Conservation (phyloP, 2,329 filamentous ascomycete genomes). For the Ascochyta pisi region DNA sequence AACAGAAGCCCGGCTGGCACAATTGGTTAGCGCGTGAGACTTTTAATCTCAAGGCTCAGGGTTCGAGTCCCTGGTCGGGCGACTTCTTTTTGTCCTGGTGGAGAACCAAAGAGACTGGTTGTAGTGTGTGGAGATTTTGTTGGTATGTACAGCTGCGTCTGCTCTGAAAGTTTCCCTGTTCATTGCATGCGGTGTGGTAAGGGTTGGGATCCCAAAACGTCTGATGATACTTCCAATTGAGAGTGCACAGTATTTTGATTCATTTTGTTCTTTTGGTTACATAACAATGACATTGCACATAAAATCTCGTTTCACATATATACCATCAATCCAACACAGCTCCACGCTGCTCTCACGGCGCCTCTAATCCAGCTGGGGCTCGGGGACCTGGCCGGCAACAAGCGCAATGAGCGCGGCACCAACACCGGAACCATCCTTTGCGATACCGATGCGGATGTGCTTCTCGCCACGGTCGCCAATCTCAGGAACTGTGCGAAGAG, state of each 20-base stretch:
- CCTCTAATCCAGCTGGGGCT: conserved; percentile 22
- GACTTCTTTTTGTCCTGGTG: conserved; percentile 1
- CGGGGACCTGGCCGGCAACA: conserved; percentile 69
- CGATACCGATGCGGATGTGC: conserved; percentile 91
- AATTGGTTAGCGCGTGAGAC: conserved; percentile 38
- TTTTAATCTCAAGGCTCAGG: conserved; percentile 40
- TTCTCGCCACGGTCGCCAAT: conserved; percentile 81
- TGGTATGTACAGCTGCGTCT: too few relatives aligned
- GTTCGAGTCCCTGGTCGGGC: conserved; percentile 38
- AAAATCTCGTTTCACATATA: conserved; percentile 13
- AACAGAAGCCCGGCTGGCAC: conserved; percentile 14
- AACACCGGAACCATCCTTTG: conserved; percentile 95
- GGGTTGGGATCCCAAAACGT: too few relatives aligned
- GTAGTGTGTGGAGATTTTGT: too few relatives aligned
- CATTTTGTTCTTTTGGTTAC: background rate
- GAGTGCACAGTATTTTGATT: background rate
- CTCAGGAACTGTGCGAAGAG: conserved; percentile 75
- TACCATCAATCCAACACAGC: background rate
- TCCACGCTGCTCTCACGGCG: background rate
- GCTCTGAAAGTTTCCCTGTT: too few relatives aligned
- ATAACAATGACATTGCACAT: conserved; percentile 5
- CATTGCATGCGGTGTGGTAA: background rate
- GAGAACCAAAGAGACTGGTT: too few relatives aligned
- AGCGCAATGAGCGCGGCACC: conserved; percentile 94
- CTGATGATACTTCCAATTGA: too few relatives aligned